Conservation (phyloP, 1,139 yeast species). For the Debaryomycetaceae sp. region DNA sequence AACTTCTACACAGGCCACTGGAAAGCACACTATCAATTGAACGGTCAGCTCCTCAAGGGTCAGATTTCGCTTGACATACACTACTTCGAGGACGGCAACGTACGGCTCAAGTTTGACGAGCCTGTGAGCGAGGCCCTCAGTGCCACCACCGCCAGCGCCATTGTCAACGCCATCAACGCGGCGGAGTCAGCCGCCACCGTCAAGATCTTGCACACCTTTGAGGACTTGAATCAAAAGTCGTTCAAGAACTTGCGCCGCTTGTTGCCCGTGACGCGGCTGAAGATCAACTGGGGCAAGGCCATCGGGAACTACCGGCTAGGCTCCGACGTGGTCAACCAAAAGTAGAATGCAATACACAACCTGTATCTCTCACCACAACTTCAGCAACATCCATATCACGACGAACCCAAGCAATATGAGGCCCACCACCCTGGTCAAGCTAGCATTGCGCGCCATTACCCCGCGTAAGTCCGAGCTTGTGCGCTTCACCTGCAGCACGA, state of each 20-base stretch:
- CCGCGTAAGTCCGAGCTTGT: constrained; percentile 63
- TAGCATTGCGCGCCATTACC: constrained; percentile 42
- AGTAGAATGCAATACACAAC: constrained; percentile 7
- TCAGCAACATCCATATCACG: constrained; percentile 62
- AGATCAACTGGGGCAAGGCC: constrained; percentile 93
- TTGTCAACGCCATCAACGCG: constrained; percentile 49
- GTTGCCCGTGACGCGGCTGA: constrained; percentile 86
- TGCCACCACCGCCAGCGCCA: constrained; percentile 19
- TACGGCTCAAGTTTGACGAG: constrained; percentile 60
- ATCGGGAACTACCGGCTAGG: constrained; percentile 88
- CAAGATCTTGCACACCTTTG: constrained; percentile 59
- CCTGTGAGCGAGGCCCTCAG: constrained; percentile 21
- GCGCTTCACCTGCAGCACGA: constrained; percentile 57
- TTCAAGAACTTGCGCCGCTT: constrained; percentile 87
- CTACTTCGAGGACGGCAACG: constrained; percentile 95
- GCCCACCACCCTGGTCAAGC: constrained; percentile 38
- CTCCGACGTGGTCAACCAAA: constrained; percentile 61
- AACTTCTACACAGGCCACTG: constrained; percentile 92
- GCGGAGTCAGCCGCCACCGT: constrained; percentile 63
- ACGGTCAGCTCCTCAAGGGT: constrained; percentile 43
- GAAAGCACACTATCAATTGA: constrained; percentile 60
- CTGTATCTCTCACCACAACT: constrained; percentile 23
- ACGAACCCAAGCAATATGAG: constrained; percentile 57
- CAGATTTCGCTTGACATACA: constrained; percentile 69
- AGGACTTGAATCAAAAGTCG: constrained; percentile 68